Evolutionary conservation across 1,284 basidiomycete genomes (phyloP).

Genomic region (Neolentinus lepideus): DNA sequence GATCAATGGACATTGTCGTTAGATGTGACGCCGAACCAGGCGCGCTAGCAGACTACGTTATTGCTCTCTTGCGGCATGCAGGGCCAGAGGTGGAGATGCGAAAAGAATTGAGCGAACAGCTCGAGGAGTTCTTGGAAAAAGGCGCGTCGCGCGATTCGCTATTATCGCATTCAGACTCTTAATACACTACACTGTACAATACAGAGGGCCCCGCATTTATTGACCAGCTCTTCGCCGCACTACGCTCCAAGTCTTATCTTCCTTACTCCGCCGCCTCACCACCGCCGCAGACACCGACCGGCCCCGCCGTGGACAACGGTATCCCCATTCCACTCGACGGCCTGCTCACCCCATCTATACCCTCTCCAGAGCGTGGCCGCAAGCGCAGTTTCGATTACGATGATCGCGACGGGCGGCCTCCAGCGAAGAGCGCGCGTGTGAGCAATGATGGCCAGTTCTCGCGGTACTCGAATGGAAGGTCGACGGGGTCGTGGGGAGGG

Average conservation of each 20-base stretch:
- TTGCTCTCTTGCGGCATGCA: conserved; percentile 91
- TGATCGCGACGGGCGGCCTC: conserved; percentile 46
- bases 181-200: not conserved
- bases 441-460: conserved; percentile 55
- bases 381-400: conserved; percentile 61
- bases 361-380: conserved; percentile 43
- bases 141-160: conserved; percentile 37
- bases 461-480: conserved; percentile 41
- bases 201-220: conserved; percentile 77
- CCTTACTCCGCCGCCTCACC: conserved; percentile 49
- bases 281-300: conserved; percentile 20
- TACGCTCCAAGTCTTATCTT: conserved; percentile 78
- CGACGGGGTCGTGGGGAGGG: conserved; percentile 23
- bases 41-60: conserved; percentile 90
- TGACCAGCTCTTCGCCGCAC: conserved; percentile 75
- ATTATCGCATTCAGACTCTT: conserved; percentile 5
- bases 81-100: conserved; percentile 78
- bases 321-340: conserved; percentile 75
- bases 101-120: conserved; percentile 68
- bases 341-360: conserved; percentile 38
- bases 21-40: conserved; percentile 96
- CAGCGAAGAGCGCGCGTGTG: conserved; percentile 65
- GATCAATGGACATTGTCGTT: conserved; percentile 8
- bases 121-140: conserved; percentile 90
- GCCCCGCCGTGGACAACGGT: conserved; percentile 35